A percentile compares a stretch with the other conserved stretches of the same genome.
phyloP scores from a whole-genome alignment of 192 early-diverging fungal genomes.

The Chytriomyces confervae region DNA sequence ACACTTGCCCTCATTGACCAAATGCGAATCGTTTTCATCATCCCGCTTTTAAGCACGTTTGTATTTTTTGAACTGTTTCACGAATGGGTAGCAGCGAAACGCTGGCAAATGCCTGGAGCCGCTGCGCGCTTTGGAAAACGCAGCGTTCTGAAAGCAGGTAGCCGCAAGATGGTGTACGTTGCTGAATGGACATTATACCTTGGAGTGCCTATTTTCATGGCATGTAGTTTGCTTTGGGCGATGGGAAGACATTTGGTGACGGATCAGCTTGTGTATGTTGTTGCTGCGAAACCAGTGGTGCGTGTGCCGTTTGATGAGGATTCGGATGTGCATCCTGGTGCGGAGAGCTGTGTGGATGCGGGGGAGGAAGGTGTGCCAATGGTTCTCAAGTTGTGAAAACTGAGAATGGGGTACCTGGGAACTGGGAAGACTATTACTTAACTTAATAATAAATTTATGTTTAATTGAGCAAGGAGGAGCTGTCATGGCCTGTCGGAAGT shows the following conservation, averaged over 20 bases:
- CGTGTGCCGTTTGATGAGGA: background rate
- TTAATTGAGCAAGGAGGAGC: no score
- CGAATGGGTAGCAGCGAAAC: constrained; percentile 33
- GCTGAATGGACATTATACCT: background rate
- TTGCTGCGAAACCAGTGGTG: constrained; percentile 42
- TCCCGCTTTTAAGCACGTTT: constrained; percentile 31
- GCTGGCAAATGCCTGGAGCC: constrained; percentile 26
- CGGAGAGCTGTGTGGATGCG: no score
- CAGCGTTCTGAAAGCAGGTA: background rate
- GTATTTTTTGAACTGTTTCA: constrained; percentile 40
- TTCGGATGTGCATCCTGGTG: no score
- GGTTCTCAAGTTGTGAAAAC: no score
- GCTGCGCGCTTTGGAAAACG: background rate
- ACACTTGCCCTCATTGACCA: constrained; percentile 15
- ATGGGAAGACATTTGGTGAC: constrained; percentile 36
- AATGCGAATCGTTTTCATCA: constrained; percentile 7
- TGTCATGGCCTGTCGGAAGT: no score
- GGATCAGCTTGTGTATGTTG: constrained; percentile 36
- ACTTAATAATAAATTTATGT: no score
- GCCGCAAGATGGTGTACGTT: background rate
- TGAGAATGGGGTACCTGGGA: no score
- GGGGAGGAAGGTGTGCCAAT: no score
- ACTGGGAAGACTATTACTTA: no score
- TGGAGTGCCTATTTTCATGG: background rate
- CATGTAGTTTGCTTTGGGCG: constrained; percentile 1